Base-by-base conservation (phyloP, 495 filamentous ascomycete species). In the Penicillium tannophilum region DNA sequence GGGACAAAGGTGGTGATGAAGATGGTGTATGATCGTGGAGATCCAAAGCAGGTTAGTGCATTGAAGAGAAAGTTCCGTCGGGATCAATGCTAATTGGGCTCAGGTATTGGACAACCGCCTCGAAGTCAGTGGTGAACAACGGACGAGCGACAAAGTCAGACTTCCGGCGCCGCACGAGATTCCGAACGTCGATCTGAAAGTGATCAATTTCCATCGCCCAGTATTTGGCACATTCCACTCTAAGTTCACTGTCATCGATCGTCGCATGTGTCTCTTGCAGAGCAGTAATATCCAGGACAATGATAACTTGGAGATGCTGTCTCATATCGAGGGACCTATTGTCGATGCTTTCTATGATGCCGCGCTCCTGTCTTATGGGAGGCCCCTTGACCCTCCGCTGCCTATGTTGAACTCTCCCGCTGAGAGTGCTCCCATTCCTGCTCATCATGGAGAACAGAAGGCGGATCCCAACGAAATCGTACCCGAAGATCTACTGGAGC, bases 251-350 rank as follows among this genome's bases (percentile, higher is more conserved):
- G 77, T 92, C 17, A 83, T 93, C 8, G 90, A 93, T 66, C 79
- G 89, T 3, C 81, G 81, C 60, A 76, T 87, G 35, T 89, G 82
- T 2, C 71, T 89, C 1, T 59, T 91, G 4, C 84, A 87, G 69
- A 91, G 88, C 73, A 90, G 89, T 65, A 92, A 92, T 59, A 87
- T 92, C 49, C 84, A 87, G 75, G 88, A 90, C 58, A 90, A 89
- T 54, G 86, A 89, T 59, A 91, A 91, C 59, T 39, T 90, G 44
- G 88, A 91, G 73, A 93, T 93, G 90, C 83, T 91, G 79, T 73
- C 82, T n/a, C 87, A 89, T 35, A 63, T 92, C 12, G 88, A 93
- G 67, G 90, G 90, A 0, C 85, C 88, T 0, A 87, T 91, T 59
- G 88, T 92, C 1, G 88, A 92, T 65, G 81, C 82, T 3, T 64